These are phyloP conservation scores for Dendrobium chrysotoxum DNA, from an alignment of 106 monocot genomes.

Conservation along the genomic window DNA sequence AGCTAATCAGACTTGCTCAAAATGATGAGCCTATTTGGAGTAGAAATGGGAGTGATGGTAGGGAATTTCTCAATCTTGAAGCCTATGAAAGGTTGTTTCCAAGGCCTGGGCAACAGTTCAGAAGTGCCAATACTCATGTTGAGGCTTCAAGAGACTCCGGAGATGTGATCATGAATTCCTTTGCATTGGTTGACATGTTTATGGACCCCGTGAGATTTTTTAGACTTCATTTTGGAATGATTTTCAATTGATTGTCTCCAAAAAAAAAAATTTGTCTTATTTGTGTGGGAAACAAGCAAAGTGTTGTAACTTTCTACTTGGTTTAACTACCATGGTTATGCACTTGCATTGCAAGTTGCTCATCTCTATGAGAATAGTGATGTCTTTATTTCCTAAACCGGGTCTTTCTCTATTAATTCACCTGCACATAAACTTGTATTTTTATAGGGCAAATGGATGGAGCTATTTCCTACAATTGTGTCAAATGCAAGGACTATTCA, in stretches of 20 bases:
- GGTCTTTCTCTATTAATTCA: background rate
- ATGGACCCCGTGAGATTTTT: slow-evolving; percentile 53
- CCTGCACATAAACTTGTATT: background rate
- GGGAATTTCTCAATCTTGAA: slow-evolving; percentile 47
- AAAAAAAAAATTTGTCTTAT: too few species aligned
- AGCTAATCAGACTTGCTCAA: slow-evolving; percentile 55
- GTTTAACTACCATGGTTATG: too few species aligned
- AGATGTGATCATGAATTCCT: slow-evolving; percentile 47
- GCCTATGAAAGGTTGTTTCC: slow-evolving; percentile 53
- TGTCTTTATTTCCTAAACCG: background rate
- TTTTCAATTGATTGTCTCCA: background rate
- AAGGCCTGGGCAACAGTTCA: slow-evolving; percentile 25
- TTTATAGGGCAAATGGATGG: slow-evolving; percentile 65
- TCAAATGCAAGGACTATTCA: slow-evolving; percentile 69
- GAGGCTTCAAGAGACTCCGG: slow-evolving; percentile 62
- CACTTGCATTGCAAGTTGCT: too few species aligned
- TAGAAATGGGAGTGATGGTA: slow-evolving; percentile 30
- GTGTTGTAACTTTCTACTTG: background rate
- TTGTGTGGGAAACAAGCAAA: background rate
- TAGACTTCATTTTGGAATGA: background rate
- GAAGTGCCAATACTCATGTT: slow-evolving; percentile 22
- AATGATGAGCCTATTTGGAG: slow-evolving; percentile 68
- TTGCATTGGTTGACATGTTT: slow-evolving; percentile 62
- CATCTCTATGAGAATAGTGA: too few species aligned
- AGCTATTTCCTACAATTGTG: slow-evolving; percentile 72